phyloP scores from a whole-genome alignment of 305 asterid genomes.

The Striga hermonthica region DNA sequence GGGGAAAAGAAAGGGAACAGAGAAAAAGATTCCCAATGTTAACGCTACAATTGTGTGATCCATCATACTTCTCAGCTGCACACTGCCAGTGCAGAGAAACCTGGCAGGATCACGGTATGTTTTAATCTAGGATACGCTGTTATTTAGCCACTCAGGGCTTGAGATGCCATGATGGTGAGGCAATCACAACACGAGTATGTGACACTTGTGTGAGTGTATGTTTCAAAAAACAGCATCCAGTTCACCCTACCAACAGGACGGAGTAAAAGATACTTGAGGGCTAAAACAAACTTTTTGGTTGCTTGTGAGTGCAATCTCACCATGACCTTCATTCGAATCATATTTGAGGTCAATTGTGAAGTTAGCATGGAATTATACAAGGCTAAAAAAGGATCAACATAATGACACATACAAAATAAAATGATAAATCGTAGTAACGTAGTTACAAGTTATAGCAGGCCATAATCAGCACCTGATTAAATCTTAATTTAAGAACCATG shows the following conservation, averaged over 20 bases:
- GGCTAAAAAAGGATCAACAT: constrained; percentile 4
- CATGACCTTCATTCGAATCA: constrained; percentile 1
- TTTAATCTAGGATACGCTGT: constrained; percentile 80
- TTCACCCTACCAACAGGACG: neutral
- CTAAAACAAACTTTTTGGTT: neutral
- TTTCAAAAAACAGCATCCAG: constrained; percentile 60
- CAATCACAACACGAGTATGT: constrained; percentile 39
- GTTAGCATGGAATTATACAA: neutral
- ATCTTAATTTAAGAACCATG: constrained; percentile 21
- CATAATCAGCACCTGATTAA: too few relatives aligned
- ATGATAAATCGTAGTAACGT: constrained; percentile 7
- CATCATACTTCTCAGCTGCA: constrained; percentile 99
- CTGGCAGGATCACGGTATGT: constrained; percentile 77
- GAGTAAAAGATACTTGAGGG: constrained; percentile 5
- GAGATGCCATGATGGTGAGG: constrained; percentile 45
- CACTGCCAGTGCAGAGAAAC: constrained; percentile 99
- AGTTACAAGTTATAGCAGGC: too few relatives aligned
- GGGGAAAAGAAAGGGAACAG: constrained; percentile 14
- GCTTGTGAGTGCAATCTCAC: neutral
- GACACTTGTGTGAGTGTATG: constrained; percentile 18
- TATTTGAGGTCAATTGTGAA: neutral
- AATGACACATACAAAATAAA: neutral
- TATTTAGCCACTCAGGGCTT: constrained; percentile 41
- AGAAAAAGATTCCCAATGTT: constrained; percentile 20
- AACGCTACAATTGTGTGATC: constrained; percentile 50